Evolutionary conservation across 164 flowering plant species (phyloP).

Genomic region (Houttuynia cordata): DNA sequence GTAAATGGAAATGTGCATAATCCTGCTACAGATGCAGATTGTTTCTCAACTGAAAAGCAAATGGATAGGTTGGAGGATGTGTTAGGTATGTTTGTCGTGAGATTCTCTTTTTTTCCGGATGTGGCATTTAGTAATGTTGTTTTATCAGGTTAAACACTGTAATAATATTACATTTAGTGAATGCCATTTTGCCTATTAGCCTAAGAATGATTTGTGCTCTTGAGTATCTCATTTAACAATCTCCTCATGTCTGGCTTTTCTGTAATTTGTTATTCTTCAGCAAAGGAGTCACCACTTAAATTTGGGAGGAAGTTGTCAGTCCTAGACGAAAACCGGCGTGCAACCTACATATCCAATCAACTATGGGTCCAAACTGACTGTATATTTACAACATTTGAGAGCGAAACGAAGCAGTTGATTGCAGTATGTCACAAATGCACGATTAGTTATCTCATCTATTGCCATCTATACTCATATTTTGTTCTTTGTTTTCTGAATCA

Average conservation of each 20-base stretch:
- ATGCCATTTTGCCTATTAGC: not conserved
- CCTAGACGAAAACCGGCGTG: constrained; percentile 74
- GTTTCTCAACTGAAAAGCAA: constrained; percentile 32
- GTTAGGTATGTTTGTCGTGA: constrained; percentile 30
- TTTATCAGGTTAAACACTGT: too few species aligned
- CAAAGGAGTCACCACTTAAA: constrained; percentile 41
- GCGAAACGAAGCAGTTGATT: constrained; percentile 71
- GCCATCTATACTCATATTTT: constrained; percentile 4
- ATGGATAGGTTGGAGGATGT: constrained; percentile 56
- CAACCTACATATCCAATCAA: constrained; percentile 47
- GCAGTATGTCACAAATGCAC: constrained; percentile 41
- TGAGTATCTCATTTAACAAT: not conserved
- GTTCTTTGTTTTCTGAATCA: constrained; percentile 23
- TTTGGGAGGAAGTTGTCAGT: constrained; percentile 43
- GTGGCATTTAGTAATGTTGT: not conserved
- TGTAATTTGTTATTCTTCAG: constrained; percentile 20
- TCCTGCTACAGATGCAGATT: constrained; percentile 31
- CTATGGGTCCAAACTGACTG: constrained; percentile 37
- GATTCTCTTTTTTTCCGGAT: not conserved
- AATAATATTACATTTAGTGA: not conserved
- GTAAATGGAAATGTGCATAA: constrained; percentile 28
- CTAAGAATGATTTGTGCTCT: not conserved
- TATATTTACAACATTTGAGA: constrained; percentile 52
- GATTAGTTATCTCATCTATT: not conserved
- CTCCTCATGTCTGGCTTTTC: not conserved